phyloP scores from a whole-genome alignment of 768 basidiomycete species.

The Boletus pseudopeckii region DNA sequence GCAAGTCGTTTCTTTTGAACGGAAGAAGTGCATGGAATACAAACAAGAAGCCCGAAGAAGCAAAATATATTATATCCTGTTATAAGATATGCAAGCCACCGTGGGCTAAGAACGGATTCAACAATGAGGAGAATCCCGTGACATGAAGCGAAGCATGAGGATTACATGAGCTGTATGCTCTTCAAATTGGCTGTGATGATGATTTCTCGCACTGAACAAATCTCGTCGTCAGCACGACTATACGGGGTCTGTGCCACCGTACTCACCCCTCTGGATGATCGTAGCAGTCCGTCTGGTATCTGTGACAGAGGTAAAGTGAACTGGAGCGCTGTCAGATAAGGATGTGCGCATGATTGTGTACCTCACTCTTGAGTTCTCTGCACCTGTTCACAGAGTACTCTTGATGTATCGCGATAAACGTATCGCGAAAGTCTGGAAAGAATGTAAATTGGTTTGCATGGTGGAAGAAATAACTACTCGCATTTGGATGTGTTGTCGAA shows the following conservation, averaged over 20 bases:
- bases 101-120: slow-evolving; percentile 6
- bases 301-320: slow-evolving; percentile 79
- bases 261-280: slow-evolving; percentile 70
- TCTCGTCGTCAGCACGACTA: slow-evolving; percentile 1
- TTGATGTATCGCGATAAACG: slow-evolving; percentile 69
- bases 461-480: slow-evolving; percentile 33
- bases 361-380: slow-evolving; percentile 70
- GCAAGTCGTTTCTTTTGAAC: slow-evolving; percentile 10
- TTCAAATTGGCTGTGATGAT: slow-evolving; percentile 65
- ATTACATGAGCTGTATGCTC: slow-evolving; percentile 42
- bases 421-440: slow-evolving; percentile 63
- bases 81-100: slow-evolving; percentile 16
- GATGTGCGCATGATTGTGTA: not conserved
- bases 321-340: slow-evolving; percentile 36
- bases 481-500: slow-evolving; percentile 74
- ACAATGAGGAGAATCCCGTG: slow-evolving; percentile 1
- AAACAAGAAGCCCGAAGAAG: slow-evolving; percentile 10
- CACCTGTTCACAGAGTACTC: slow-evolving; percentile 64
- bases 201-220: slow-evolving; percentile 57
- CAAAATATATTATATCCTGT: slow-evolving; percentile 14
- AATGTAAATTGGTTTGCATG: not conserved
- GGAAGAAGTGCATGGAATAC: slow-evolving; percentile 11
- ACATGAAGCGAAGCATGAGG: slow-evolving; percentile 1
- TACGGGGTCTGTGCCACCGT: not conserved
- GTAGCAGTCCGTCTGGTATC: slow-evolving; percentile 70